Base-by-base conservation (phyloP, 768 basidiomycete species). In the Mycena floridula region DNA sequence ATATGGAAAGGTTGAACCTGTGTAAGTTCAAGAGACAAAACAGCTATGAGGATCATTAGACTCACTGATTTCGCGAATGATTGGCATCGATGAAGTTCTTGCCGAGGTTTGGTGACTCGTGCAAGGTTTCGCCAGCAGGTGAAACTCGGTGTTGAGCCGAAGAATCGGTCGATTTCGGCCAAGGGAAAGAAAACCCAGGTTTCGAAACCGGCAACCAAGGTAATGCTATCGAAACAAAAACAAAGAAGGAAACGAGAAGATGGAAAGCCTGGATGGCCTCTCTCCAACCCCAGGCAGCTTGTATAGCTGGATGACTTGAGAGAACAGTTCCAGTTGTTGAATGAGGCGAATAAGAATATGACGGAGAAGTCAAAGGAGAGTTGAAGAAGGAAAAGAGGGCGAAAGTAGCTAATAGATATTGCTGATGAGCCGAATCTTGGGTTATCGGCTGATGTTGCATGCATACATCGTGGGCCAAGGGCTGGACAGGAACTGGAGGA, bases 341-440 rank as follows among this genome's bases (percentile, higher is more conserved):
- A 41, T 82, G 77, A 24, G 60, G 59, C 3, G 60, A 41, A 21
- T 58, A 43, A 7, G 59, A 54, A 23, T 59, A 51, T 5, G 66
- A 60, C 1, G 70, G 50, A 1, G 75, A 68, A 0, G 81, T 71
- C 15, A 86, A 59, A 2, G 85, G 81, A 0, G 82, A 85, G 54
- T 86, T 89, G 69, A 89, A 87, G 65, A 91, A 85, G 0, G 86
- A 89, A 65, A 92, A 89, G 44, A 91, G 70, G 0, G 86, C 85
- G 54, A 91, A 91, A 22, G 79, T 79, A 22, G 86, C 88, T 38
- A 92, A 77, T 42, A 91, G 80, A 59, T 85, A 89, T 50, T 89
- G 86, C 21, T 68, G 72, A 12, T 66, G 67, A 1, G 55, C n/a
- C 25, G 53, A 51, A n/a, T 41, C 26, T 11, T 47, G 42, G 5